A percentile compares a stretch with the other conserved stretches of the same genome.
phyloP scores from a whole-genome alignment of 208 protist species.

The Entamoeba invadens region DNA sequence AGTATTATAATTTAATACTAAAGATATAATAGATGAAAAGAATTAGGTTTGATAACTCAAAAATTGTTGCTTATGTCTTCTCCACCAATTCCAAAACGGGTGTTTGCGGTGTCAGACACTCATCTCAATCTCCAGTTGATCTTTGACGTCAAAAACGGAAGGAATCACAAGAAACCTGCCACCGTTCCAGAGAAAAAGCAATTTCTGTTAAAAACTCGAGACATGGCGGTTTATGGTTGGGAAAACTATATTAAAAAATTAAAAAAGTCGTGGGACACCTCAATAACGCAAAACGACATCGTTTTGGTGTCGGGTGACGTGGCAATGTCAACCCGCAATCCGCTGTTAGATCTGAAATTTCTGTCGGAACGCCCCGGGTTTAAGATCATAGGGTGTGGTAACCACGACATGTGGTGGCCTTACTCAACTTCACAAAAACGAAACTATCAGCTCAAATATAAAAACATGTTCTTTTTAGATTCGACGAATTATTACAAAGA shows the following conservation, averaged over 20 bases:
- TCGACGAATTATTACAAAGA: neutral
- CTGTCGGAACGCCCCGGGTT: neutral
- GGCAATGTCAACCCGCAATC: neutral
- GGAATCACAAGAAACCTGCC: neutral
- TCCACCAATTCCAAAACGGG: too few species aligned
- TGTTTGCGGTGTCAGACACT: neutral
- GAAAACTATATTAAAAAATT: neutral
- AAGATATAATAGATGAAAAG: too few species aligned
- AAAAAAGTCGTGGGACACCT: neutral
- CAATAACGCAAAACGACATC: neutral
- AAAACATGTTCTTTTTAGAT: neutral
- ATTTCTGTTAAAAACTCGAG: neutral
- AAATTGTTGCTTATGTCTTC: too few species aligned
- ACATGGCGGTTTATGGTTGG: neutral
- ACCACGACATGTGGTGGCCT: neutral
- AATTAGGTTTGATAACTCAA: too few species aligned
- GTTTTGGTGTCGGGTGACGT: neutral
- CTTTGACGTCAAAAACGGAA: neutral
- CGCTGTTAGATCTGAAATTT: neutral
- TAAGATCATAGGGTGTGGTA: neutral
- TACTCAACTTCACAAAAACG: neutral
- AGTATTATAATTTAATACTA: too few species aligned
- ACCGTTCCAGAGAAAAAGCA: neutral
- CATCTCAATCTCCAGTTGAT: neutral
- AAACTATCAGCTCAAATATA: neutral